Evolutionary conservation across 2,329 filamentous ascomycete species (phyloP).

Genomic region (Achaetomium macrosporum): DNA sequence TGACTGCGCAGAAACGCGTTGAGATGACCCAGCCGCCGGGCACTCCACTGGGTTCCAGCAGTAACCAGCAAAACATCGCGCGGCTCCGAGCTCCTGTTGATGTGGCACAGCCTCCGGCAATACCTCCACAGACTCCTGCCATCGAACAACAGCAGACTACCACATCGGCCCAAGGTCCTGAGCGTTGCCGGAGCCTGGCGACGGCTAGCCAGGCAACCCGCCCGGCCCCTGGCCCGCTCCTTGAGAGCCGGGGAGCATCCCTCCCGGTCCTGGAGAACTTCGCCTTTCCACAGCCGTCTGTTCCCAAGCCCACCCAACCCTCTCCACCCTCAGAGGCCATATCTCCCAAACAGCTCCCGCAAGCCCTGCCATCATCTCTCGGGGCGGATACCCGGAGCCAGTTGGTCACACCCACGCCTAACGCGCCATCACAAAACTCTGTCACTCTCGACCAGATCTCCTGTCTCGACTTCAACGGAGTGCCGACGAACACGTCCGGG

Average conservation of each 20-base stretch:
- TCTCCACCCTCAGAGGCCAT: slow-evolving; percentile 30
- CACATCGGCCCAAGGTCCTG: not conserved
- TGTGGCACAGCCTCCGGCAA: no score
- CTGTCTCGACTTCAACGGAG: slow-evolving; percentile 15
- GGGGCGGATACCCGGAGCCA: not conserved
- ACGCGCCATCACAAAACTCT: not conserved
- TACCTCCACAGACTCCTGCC: no score
- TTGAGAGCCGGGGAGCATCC: slow-evolving; percentile 29
- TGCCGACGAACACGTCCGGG: slow-evolving; percentile 1
- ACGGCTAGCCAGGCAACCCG: slow-evolving; percentile 22
- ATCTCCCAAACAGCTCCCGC: slow-evolving; percentile 33
- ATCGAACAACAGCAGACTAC: not conserved
- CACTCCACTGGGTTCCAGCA: not conserved
- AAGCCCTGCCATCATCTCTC: slow-evolving; percentile 14
- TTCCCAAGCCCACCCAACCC: slow-evolving; percentile 9
- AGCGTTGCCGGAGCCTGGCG: slow-evolving; percentile 29
- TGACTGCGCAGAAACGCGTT: not conserved
- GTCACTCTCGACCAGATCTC: slow-evolving; percentile 15
- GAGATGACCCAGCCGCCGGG: slow-evolving; percentile 23
- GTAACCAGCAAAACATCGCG: not conserved
- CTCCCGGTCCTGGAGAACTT: slow-evolving; percentile 33
- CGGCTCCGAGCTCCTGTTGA: no score
- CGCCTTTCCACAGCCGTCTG: slow-evolving; percentile 26
- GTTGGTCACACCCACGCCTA: not conserved
- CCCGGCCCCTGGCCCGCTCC: slow-evolving; percentile 25